Conservation (phyloP, 768 basidiomycete genomes). For the Saitozyma podzolica region DNA sequence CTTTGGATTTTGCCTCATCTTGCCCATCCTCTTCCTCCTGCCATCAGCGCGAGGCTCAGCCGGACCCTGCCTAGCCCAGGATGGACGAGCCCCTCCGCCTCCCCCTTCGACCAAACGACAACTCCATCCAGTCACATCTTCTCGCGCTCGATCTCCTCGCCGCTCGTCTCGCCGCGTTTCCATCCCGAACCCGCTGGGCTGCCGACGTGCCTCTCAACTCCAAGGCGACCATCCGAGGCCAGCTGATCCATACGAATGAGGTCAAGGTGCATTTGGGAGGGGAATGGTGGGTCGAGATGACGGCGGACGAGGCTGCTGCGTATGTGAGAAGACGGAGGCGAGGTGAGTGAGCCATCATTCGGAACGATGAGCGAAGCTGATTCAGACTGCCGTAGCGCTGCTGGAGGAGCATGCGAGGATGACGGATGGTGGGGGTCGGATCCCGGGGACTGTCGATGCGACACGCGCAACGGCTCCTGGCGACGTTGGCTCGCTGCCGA, state of each 20-base stretch:
- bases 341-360: conserved; percentile 7
- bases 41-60: background rate
- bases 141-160: conserved; percentile 25
- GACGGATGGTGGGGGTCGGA: conserved; percentile 4
- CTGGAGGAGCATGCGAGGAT: conserved; percentile 15
- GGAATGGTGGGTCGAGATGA: conserved; percentile 44
- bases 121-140: conserved; percentile 21
- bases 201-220: conserved; percentile 26
- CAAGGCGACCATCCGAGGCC: conserved; percentile 27
- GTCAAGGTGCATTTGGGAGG: conserved; percentile 33
- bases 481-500: too few relatives aligned
- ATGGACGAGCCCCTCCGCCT: conserved; percentile 14
- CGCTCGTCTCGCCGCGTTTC: conserved; percentile 8
- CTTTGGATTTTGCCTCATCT: background rate
- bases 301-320: conserved; percentile 25
- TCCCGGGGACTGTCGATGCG: background rate
- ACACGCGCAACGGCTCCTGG: too few relatives aligned
- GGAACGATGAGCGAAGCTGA: background rate
- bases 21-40: background rate
- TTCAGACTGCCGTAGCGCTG: conserved; percentile 1
- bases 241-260: conserved; percentile 23
- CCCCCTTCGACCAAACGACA: conserved; percentile 19
- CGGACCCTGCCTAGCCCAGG: background rate
- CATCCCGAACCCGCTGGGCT: conserved; percentile 17
- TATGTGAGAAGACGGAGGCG: conserved; percentile 31